Evolutionary conservation across 345 rosid species (phyloP).

Genomic region (Hirschfeldia incana): DNA sequence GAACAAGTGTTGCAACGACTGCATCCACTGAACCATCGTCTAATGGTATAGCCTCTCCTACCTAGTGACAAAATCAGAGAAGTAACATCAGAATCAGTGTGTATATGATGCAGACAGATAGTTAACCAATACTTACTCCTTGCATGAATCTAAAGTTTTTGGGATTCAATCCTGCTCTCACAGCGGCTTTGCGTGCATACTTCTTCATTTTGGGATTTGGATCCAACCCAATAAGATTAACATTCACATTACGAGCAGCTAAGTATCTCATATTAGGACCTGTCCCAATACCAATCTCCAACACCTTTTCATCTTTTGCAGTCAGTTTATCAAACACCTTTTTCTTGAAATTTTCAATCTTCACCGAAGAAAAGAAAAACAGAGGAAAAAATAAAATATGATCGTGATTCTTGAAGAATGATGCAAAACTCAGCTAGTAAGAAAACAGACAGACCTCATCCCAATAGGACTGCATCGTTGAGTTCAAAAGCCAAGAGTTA

Average conservation of each 20-base stretch:
- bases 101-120: background rate
- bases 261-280: constrained; percentile 84
- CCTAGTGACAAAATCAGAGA: constrained; percentile 44
- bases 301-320: constrained; percentile 52
- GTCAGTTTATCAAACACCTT: constrained; percentile 54
- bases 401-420: background rate
- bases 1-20: constrained; percentile 75
- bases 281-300: constrained; percentile 85
- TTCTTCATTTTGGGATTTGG: constrained; percentile 70
- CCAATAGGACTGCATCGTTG: constrained; percentile 58
- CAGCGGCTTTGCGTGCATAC: constrained; percentile 58
- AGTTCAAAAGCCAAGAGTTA: constrained; percentile 49
- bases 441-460: constrained; percentile 45
- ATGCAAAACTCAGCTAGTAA: constrained; percentile 1
- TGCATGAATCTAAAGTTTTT: constrained; percentile 56
- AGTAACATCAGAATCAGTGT: background rate
- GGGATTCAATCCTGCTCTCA: constrained; percentile 59
- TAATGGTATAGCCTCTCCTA: constrained; percentile 80
- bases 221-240: constrained; percentile 67
- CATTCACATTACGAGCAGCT: constrained; percentile 40
- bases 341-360: constrained; percentile 65
- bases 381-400: background rate
- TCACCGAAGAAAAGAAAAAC: constrained; percentile 16
- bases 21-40: constrained; percentile 73
- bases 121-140: constrained; percentile 49